These are phyloP conservation scores for Phytophthora capsici DNA, from an alignment of 352 stramenopile species.

Conservation along the genomic window DNA sequence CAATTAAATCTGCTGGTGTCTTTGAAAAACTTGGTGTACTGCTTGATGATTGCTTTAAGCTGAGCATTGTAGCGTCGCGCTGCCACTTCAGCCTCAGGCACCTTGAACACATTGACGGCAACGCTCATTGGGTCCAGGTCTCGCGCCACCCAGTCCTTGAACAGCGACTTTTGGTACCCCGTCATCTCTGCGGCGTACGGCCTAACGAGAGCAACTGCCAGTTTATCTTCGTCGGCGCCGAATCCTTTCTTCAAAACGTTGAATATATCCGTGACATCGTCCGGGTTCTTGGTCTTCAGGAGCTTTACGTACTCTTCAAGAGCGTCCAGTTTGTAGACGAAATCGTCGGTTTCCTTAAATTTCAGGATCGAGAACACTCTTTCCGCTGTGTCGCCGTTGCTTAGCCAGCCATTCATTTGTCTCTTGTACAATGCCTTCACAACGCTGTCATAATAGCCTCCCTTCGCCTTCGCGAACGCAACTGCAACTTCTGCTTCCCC, in stretches of 20 bases:
- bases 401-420: not conserved
- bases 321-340: not conserved
- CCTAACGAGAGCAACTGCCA: not conserved
- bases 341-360: not conserved
- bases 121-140: not conserved
- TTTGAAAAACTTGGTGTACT: no score
- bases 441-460: not conserved
- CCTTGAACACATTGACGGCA: not conserved
- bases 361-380: conserved; percentile 2
- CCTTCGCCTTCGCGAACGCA: not conserved
- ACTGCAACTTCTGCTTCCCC: not conserved
- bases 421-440: not conserved
- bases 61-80: no score
- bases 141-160: not conserved
- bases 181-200: not conserved
- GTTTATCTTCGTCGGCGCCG: not conserved
- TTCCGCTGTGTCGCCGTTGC: not conserved
- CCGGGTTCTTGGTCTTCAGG: not conserved
- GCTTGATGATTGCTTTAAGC: no score
- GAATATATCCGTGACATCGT: not conserved
- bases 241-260: not conserved
- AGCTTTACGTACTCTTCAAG: not conserved
- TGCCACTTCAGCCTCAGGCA: not conserved
- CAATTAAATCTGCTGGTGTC: no score
- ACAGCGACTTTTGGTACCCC: not conserved